phyloP scores from a whole-genome alignment of 352 stramenopile species.

The Pythium brassicae region DNA sequence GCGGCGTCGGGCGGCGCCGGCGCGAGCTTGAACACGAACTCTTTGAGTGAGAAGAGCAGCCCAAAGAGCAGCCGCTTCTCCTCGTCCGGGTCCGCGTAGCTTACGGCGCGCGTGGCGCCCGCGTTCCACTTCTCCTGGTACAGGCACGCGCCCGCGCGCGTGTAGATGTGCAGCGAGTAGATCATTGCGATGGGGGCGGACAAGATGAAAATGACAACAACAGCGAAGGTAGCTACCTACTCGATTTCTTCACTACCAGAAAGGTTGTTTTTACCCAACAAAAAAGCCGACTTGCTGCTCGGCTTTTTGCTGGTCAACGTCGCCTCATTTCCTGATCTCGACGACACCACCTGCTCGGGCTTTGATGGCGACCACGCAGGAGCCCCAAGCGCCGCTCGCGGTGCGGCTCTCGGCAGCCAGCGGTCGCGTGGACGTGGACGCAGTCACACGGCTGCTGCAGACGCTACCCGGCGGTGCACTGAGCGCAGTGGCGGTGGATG shows the following conservation, averaged over 20 bases:
- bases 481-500: neutral
- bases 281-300: too few species aligned
- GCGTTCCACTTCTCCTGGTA: constrained; percentile 90
- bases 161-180: constrained; percentile 93
- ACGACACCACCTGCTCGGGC: too few species aligned
- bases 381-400: constrained; percentile 12
- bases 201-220: too few species aligned
- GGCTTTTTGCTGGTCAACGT: too few species aligned
- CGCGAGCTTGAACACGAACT: constrained; percentile 80
- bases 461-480: neutral
- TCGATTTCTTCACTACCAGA: too few species aligned
- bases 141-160: constrained; percentile 81
- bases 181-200: constrained; percentile 70
- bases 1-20: constrained; percentile 27
- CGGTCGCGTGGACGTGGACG: constrained; percentile 9
- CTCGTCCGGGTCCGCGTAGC: constrained; percentile 80
- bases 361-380: constrained; percentile 14
- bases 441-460: constrained; percentile 7
- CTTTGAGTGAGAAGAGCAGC: constrained; percentile 90
- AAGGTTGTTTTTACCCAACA: neutral
- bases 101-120: constrained; percentile 49
- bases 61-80: constrained; percentile 91
- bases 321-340: too few species aligned
- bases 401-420: constrained; percentile 18
- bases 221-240: too few species aligned